These are phyloP conservation scores for Lichenothelia convexa DNA, from an alignment of 495 filamentous ascomycete genomes.

Conservation along the genomic window DNA sequence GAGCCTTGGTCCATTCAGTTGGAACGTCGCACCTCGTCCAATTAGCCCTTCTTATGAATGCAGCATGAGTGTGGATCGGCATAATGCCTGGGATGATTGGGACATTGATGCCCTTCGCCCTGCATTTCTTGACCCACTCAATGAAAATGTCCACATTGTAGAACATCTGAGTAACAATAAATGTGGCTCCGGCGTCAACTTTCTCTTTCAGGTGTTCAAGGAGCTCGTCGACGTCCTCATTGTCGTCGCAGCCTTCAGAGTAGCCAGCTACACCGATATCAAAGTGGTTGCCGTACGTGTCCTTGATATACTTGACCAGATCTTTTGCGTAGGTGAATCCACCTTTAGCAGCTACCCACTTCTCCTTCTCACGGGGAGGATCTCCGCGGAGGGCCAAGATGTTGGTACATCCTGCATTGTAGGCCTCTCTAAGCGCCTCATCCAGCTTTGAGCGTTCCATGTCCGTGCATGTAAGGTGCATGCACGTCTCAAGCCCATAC, in stretches of 20 bases:
- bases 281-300: slow-evolving; percentile 85
- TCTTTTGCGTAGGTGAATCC: slow-evolving; percentile 88
- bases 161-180: slow-evolving; percentile 98
- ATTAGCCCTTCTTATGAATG: slow-evolving; percentile 72
- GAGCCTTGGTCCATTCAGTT: slow-evolving; percentile 52
- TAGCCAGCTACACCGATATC: slow-evolving; percentile 97
- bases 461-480: slow-evolving; percentile 98
- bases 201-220: slow-evolving; percentile 95
- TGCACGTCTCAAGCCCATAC: slow-evolving; percentile 93
- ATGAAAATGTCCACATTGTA: slow-evolving; percentile 94
- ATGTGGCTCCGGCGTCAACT: slow-evolving; percentile 81
- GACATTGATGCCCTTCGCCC: slow-evolving; percentile 65
- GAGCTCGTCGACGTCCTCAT: slow-evolving; percentile 62
- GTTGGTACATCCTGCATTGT: slow-evolving; percentile 92
- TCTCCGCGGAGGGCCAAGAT: slow-evolving; percentile 91
- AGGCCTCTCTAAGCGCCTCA: slow-evolving; percentile 68
- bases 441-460: slow-evolving; percentile 89
- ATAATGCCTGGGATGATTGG: slow-evolving; percentile 97
- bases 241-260: slow-evolving; percentile 89
- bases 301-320: slow-evolving; percentile 79
- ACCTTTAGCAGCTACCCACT: slow-evolving; percentile 71
- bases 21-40: slow-evolving; percentile 79
- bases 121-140: slow-evolving; percentile 68
- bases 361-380: slow-evolving; percentile 83
- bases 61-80: slow-evolving; percentile 90